Base-by-base conservation (phyloP, 768 basidiomycete genomes). In the Suillus ampliporus region DNA sequence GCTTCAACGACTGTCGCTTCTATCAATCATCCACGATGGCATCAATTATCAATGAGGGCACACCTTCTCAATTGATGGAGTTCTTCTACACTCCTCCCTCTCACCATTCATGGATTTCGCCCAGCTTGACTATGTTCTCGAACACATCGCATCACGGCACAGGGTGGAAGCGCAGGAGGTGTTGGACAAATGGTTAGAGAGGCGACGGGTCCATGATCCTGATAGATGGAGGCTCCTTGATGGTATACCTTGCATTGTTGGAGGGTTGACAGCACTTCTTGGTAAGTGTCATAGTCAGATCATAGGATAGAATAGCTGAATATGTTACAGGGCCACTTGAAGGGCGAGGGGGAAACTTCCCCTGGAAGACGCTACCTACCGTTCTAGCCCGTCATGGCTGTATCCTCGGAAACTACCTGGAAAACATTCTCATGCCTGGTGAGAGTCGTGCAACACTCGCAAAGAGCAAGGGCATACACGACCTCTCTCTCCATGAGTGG, bases 391-490 rank as follows among this genome's bases (percentile, higher is more conserved):
- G 17, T 31, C 58, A 23, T n/a, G 58, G 58, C 4, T 60, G 17
- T 6, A 50, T 60, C 3, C 34, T 60, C 14, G 4, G 34, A 50
- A 46, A 46, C 28, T 60, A 46, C 34, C 58, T 31, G 1, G 40
- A 35, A 4, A 4, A 4, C 34, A 46, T 60, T 9, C n/a, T 46
- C 9, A 50, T 60, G 58, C 58, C 47, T 11, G 13, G 44, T 37
- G 26, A 60, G 21, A 23, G 10, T 35, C n/a, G 28, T 34, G 13
- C 23, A 21, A 47, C 28, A 46, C 0, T 46, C 1, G 9, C 4
- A 4, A 50, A 10, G 58, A 50, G 46, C 34, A 60, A 60, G 58
- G 58, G 58, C 21, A 60, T 60, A 35, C 7, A 31, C 0, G 58
- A 44, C 17, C 46, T 60, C 44, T 31, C 23, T 3, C 8, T 5